These are phyloP conservation scores for Rutstroemia sydowiana DNA, from an alignment of 2,329 filamentous ascomycete genomes.

Conservation along the genomic window DNA sequence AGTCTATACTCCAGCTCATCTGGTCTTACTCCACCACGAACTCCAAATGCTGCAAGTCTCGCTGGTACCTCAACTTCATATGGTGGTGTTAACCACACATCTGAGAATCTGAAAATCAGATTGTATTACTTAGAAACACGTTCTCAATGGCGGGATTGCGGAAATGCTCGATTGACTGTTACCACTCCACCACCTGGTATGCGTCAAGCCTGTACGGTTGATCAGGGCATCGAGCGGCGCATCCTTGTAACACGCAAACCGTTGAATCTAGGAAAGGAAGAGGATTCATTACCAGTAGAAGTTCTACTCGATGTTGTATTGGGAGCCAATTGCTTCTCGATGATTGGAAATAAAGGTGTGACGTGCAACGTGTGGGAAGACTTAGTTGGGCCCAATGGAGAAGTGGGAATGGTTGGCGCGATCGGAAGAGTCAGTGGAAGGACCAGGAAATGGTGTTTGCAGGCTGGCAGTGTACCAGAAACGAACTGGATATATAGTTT, in stretches of 20 bases:
- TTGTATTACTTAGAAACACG: slow-evolving; percentile 72
- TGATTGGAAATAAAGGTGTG: slow-evolving; percentile 21
- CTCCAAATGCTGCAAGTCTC: slow-evolving; percentile 18
- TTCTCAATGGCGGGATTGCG: slow-evolving; percentile 86
- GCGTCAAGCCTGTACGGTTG: slow-evolving; percentile 49
- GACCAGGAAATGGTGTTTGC: slow-evolving; percentile 25
- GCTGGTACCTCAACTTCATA: slow-evolving; percentile 22
- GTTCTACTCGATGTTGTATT: slow-evolving; percentile 21
- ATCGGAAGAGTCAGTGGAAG: slow-evolving; percentile 22
- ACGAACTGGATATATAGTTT: slow-evolving; percentile 25
- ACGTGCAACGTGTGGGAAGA: slow-evolving; percentile 26
- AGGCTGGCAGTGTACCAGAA: slow-evolving; percentile 20
- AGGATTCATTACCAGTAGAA: slow-evolving; percentile 2
- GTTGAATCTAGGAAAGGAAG: slow-evolving; percentile 11
- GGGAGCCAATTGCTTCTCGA: slow-evolving; percentile 20
- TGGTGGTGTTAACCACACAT: slow-evolving; percentile 51
- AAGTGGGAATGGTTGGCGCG: slow-evolving; percentile 19
- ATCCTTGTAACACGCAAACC: slow-evolving; percentile 65
- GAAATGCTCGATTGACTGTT: slow-evolving; percentile 76
- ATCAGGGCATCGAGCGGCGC: slow-evolving; percentile 72
- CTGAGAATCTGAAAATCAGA: slow-evolving; percentile 76
- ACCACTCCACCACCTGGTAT: slow-evolving; percentile 62
- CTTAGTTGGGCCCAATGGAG: slow-evolving; percentile 22
- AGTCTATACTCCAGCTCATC: slow-evolving; percentile 38
- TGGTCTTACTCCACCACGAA: slow-evolving; percentile 29